Evolutionary conservation across 2,329 filamentous ascomycete species (phyloP), one percentile per base, ranked within the genome.

Genomic region (Rhinocladiella mackenziei): DNA sequence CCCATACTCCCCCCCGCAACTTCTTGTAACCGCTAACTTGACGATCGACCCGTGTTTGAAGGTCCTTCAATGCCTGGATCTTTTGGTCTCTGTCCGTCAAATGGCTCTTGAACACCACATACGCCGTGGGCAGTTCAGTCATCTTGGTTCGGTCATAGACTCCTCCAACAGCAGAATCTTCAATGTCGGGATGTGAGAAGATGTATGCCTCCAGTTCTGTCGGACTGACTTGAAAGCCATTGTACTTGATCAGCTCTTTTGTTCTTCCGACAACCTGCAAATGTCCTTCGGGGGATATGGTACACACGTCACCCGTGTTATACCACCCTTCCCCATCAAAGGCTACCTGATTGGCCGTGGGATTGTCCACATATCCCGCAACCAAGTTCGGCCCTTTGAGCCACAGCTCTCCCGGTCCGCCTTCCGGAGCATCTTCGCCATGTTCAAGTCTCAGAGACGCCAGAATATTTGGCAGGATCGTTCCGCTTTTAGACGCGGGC

Each of bases 181-280:
- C 66, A 28, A 79, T 64, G 18, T 69, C 65, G 11, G 67, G 64
- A 48, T 76, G 72, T 7, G 68, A 64, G 2, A 72, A 60, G 14
- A 79, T 60, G 13, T 76, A 56, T 3, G 75, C 76, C 51, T 79
- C 81, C 5, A 85, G 68, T 61, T 85, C 81, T 2, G 81, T 81
- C 0, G 81, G 81, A 0, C 81, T 70, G 2, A 86, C 81, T 60
- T 84, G 82, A 66, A 84, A 85, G 1, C 81, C 81, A 64, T 86
- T 83, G 62, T 77, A 83, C 64, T 84, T 79, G 60, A 72, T 73
- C 23, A 70, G 62, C 51, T 68, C 72, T 69, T 86, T 88, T 18
- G 86, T 72, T 6, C 89, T 82, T 60, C 95, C 89, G 1, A 89
- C 94, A 60, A 94, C 89, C 69, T 81, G 94, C 57, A 92, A 85